Conservation (phyloP, 2,329 filamentous ascomycete genomes). For the Ilyonectria sp. region DNA sequence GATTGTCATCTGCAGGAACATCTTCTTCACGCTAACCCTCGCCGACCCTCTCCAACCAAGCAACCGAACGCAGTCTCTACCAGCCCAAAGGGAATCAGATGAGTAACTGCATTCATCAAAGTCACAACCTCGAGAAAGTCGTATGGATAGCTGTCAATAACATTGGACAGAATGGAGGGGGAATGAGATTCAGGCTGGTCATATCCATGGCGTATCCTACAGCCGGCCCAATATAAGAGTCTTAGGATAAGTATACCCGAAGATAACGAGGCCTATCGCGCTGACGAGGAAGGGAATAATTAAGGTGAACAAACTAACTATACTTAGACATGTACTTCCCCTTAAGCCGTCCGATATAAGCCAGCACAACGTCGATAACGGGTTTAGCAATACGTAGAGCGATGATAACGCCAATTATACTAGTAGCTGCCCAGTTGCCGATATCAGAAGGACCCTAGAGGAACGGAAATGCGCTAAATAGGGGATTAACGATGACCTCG, state of each 20-base stretch:
- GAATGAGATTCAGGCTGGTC: neutral
- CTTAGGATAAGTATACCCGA: neutral
- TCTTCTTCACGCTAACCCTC: neutral
- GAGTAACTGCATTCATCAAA: neutral
- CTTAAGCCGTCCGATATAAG: neutral
- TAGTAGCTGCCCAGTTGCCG: neutral
- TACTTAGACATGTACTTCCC: neutral
- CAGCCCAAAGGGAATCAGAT: neutral
- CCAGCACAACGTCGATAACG: neutral
- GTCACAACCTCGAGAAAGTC: neutral
- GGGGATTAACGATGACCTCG: too few relatives aligned
- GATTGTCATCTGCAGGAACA: neutral
- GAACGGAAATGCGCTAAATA: neutral
- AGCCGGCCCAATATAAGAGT: neutral
- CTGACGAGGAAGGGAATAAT: neutral
- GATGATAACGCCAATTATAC: neutral
- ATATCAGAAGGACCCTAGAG: neutral
- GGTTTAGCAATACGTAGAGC: neutral
- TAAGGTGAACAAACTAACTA: neutral
- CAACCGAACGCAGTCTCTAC: neutral
- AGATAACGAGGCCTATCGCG: neutral
- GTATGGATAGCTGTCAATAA: neutral
- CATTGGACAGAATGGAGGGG: neutral
- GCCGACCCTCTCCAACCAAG: neutral
- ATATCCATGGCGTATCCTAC: neutral